Conservation (phyloP, 495 filamentous ascomycete genomes). For the Penicillium crystallinum region DNA sequence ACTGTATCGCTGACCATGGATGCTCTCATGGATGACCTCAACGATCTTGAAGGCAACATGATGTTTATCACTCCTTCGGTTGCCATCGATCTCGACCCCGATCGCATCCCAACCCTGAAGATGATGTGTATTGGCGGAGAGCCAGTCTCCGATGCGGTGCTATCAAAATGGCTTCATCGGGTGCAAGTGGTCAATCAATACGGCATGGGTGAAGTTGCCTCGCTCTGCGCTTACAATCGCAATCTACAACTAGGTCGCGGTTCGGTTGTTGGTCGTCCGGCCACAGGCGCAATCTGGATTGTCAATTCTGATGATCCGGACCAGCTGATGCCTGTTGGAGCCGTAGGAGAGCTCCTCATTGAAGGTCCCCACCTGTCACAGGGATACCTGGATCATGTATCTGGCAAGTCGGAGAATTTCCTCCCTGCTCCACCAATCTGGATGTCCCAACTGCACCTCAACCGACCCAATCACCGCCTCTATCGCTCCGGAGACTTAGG, state of each 20-base stretch:
- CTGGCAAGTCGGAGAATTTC: constrained; percentile 14
- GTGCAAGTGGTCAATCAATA: constrained; percentile 50
- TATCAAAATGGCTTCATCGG: constrained; percentile 41
- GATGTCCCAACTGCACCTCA: constrained; percentile 11
- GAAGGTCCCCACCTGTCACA: constrained; percentile 51
- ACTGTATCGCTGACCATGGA: constrained; percentile 26
- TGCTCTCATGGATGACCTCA: constrained; percentile 28
- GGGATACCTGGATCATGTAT: constrained; percentile 45
- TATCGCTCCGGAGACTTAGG: constrained; percentile 82
- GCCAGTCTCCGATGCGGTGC: constrained; percentile 36
- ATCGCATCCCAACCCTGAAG: constrained; percentile 30
- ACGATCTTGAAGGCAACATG: constrained; percentile 32
- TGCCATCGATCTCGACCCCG: constrained; percentile 31
- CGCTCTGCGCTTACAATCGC: constrained; percentile 20
- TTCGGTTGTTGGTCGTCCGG: constrained; percentile 15
- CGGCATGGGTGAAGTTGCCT: constrained; percentile 47
- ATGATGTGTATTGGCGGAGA: constrained; percentile 41
- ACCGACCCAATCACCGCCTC: constrained; percentile 10
- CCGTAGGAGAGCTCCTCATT: constrained; percentile 53
- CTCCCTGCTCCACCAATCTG: constrained; percentile 9
- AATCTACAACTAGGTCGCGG: constrained; percentile 8
- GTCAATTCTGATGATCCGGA: constrained; percentile 45
- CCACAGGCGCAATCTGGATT: constrained; percentile 43
- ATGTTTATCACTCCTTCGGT: constrained; percentile 41
- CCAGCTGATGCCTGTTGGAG: constrained; percentile 46